Conservation (phyloP, 352 stramenopile genomes). For the Phytophthora rubi region DNA sequence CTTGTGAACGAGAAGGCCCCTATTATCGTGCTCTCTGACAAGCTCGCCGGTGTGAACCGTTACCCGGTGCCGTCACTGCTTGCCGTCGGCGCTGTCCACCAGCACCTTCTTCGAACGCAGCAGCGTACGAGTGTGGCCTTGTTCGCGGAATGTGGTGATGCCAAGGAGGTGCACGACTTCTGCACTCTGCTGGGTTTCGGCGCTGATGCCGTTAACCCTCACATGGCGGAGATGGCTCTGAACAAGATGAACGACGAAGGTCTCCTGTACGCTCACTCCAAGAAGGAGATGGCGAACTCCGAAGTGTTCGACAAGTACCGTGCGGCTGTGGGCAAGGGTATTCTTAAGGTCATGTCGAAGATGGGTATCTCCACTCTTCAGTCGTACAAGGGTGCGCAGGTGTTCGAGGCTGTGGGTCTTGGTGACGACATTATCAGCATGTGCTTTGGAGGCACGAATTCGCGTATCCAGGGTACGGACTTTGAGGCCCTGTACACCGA, state of each 20-base stretch:
- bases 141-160: conserved; percentile 95
- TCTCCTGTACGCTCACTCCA: conserved; percentile 70
- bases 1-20: conserved; percentile 79
- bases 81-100: conserved; percentile 95
- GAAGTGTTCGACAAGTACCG: conserved; percentile 77
- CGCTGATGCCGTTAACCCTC: conserved; percentile 95
- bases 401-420: conserved; percentile 96
- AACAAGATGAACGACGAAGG: conserved; percentile 96
- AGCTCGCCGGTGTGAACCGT: conserved; percentile 83
- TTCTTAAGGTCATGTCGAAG: conserved; percentile 91
- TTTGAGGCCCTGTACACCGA: conserved; percentile 96
- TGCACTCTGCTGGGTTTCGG: conserved; percentile 94
- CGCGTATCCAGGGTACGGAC: conserved; percentile 92
- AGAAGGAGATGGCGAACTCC: conserved; percentile 58
- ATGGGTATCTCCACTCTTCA: conserved; percentile 97
- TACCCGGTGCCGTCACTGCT: conserved; percentile 96
- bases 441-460: conserved; percentile 88
- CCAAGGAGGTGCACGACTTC: conserved; percentile 97
- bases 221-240: conserved; percentile 95
- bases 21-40: conserved; percentile 94
- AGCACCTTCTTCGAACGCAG: conserved; percentile 95
- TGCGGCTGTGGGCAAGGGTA: conserved; percentile 68
- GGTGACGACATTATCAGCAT: conserved; percentile 92
- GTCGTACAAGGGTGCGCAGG: conserved; percentile 96
- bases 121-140: conserved; percentile 90